Conservation (phyloP, 768 basidiomycete genomes). For the Lactifluus volemus region DNA sequence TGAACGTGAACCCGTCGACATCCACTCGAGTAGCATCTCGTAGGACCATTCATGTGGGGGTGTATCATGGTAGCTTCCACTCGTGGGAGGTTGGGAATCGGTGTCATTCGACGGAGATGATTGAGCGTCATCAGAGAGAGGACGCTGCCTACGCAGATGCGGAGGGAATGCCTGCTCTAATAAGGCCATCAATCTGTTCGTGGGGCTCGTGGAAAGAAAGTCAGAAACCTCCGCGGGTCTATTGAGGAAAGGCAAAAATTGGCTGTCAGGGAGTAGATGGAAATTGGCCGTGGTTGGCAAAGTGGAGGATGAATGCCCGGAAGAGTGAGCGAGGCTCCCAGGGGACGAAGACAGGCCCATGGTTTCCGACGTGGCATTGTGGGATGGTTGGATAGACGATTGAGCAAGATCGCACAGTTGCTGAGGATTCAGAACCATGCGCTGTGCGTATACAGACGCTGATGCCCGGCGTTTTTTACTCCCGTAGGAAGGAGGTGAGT, state of each 20-base stretch:
- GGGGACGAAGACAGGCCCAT: not conserved
- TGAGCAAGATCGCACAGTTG: slow-evolving; percentile 18
- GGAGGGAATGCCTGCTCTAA: slow-evolving; percentile 19
- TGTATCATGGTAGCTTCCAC: not conserved
- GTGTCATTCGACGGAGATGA: not conserved
- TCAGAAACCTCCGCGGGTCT: slow-evolving; percentile 18
- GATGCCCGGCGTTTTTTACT: slow-evolving; percentile 9
- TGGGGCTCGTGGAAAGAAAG: slow-evolving; percentile 18
- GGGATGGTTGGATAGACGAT: slow-evolving; percentile 8
- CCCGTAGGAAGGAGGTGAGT: slow-evolving; percentile 10
- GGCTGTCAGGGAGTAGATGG: slow-evolving; percentile 12
- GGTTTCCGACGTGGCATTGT: not conserved
- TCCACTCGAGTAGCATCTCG: slow-evolving; percentile 19
- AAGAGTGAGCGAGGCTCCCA: not conserved
- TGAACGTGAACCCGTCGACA: slow-evolving; percentile 13
- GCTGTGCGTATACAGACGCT: slow-evolving; percentile 10
- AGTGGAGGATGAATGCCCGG: not conserved
- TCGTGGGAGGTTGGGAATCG: not conserved
- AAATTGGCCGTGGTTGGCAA: slow-evolving; percentile 3
- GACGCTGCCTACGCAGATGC: slow-evolving; percentile 8
- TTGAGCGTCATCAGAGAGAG: not conserved
- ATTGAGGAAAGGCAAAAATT: slow-evolving; percentile 19
- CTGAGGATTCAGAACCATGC: slow-evolving; percentile 14
- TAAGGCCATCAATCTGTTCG: slow-evolving; percentile 19
- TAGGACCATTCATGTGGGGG: slow-evolving; percentile 16